phyloP scores from a whole-genome alignment of 371 early-diverging fungal species.

The Rhizopus arrhizus region DNA sequence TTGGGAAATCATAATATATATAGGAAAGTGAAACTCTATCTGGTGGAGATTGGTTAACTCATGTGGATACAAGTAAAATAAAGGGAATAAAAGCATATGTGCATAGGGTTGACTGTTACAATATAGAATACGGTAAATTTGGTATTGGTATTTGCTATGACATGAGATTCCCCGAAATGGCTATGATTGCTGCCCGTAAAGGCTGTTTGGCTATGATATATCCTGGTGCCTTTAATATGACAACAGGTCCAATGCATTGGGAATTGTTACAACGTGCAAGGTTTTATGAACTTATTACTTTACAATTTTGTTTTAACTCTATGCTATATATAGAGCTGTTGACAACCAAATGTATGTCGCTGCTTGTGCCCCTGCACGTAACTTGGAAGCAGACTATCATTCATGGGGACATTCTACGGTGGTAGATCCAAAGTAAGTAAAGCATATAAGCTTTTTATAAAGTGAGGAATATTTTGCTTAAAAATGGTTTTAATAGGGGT shows the following conservation, averaged over 20 bases:
- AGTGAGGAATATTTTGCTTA: neutral
- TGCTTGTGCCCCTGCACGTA: conserved; percentile 93
- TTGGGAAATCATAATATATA: neutral
- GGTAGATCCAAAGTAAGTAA: conserved; percentile 76
- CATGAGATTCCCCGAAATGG: conserved; percentile 93
- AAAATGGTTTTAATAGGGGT: conserved; percentile 42
- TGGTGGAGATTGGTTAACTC: conserved; percentile 74
- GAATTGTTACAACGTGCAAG: conserved; percentile 88
- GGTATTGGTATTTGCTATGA: conserved; percentile 97
- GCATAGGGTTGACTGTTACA: neutral
- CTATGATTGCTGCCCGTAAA: conserved; percentile 88
- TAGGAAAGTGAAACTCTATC: conserved; percentile 86
- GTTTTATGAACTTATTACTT: conserved; percentile 39
- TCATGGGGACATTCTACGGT: conserved; percentile 96
- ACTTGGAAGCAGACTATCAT: conserved; percentile 71
- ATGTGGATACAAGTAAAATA: conserved; percentile 69
- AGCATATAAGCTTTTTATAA: neutral
- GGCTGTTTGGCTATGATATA: conserved; percentile 93
- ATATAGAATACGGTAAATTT: conserved; percentile 75
- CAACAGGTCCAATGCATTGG: conserved; percentile 95
- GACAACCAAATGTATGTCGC: conserved; percentile 86
- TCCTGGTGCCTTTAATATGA: conserved; percentile 96
- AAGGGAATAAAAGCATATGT: neutral
- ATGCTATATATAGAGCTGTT: conserved; percentile 45
- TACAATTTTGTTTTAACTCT: neutral